phyloP scores from a whole-genome alignment of 164 flowering plant genomes.

The Stephania japonica region DNA sequence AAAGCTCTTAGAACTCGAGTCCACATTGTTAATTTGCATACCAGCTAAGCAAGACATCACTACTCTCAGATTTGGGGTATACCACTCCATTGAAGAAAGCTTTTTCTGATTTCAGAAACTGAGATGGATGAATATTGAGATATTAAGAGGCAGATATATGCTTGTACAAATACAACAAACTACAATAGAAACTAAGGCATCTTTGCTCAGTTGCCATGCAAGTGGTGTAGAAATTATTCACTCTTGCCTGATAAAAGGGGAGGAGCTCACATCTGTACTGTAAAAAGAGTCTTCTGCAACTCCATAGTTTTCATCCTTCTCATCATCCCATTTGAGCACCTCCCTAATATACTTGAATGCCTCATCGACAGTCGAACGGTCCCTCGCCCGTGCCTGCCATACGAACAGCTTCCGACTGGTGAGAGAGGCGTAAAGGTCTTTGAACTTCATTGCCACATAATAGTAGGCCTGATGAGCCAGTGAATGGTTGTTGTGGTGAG shows the following conservation, averaged over 20 bases:
- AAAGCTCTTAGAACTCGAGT: no score
- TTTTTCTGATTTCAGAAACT: background rate
- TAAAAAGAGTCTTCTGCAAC: constrained; percentile 78
- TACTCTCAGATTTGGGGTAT: no score
- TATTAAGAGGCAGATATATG: constrained; percentile 1
- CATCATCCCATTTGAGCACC: constrained; percentile 95
- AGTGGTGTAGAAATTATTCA: constrained; percentile 7
- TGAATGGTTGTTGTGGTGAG: constrained; percentile 60
- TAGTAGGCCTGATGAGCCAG: constrained; percentile 87
- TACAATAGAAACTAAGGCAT: constrained; percentile 7
- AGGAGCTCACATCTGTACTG: constrained; percentile 87
- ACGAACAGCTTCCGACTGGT: constrained; percentile 76
- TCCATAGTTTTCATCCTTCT: constrained; percentile 62
- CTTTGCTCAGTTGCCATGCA: background rate
- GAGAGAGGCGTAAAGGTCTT: constrained; percentile 77
- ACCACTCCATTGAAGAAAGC: background rate
- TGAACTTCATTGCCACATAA: constrained; percentile 92
- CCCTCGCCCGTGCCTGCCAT: constrained; percentile 79
- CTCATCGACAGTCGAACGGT: constrained; percentile 71
- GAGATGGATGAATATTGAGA: constrained; percentile 1
- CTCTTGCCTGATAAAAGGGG: constrained; percentile 59
- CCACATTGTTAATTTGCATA: no score
- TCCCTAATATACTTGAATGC: constrained; percentile 87
- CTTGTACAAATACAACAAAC: constrained; percentile 9
- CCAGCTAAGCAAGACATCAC: no score